Conservation (phyloP, 306 rosid species). For the Trifolium subterraneum region DNA sequence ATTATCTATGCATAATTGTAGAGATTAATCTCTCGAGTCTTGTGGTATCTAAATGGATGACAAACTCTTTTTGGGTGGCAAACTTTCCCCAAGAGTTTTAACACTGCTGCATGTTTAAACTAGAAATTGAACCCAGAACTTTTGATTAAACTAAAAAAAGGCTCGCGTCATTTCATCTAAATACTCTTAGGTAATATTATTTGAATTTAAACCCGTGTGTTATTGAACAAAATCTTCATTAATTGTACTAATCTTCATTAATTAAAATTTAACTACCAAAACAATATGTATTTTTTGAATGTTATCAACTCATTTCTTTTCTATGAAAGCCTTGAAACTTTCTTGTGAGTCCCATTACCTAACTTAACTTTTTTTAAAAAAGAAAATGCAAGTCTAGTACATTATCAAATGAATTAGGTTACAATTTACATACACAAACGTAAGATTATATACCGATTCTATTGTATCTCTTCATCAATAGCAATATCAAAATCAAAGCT, state of each 20-base stretch:
- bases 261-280: not conserved
- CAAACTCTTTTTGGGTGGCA: no score
- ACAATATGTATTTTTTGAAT: not conserved
- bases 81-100: no score
- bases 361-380: not conserved
- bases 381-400: not conserved
- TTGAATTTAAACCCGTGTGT: not conserved
- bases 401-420: not conserved
- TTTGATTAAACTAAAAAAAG: no score
- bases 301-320: no score
- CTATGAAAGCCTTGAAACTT: no score
- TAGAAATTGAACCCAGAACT: no score
- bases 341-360: not conserved
- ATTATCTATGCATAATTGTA: no score
- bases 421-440: not conserved
- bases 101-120: no score
- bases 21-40: no score
- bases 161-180: no score
- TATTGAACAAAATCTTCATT: not conserved
- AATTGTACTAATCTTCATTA: not conserved
- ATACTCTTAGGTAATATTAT: no score
- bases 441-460: not conserved
- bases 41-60: no score
- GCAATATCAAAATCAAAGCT: slow-evolving; percentile 18
- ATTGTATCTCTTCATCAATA: not conserved